Evolutionary conservation across 257 asterid species (phyloP), one percentile per base, ranked within the genome.

Genomic region (Linderniella brevidens): DNA sequence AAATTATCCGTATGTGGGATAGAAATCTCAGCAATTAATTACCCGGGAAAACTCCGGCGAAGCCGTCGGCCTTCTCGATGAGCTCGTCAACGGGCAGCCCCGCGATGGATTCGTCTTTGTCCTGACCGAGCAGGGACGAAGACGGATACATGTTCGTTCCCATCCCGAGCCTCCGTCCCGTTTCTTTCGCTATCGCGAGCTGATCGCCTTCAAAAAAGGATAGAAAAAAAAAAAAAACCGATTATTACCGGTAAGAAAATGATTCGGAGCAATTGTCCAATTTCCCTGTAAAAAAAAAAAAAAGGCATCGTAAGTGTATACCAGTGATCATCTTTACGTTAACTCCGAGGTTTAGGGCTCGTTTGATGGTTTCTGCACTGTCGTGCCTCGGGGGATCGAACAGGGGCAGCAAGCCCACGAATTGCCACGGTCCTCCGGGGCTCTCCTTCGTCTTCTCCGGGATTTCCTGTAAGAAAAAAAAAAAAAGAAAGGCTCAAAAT

Each of bases 31-130:
- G 25, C 25, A 1, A 4, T 4, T 1, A 17, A 8, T 65, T 64
- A 79, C 94, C 92, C 46, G 93, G 94, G 78, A 86, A 86, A 67
- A 86, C 94, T 14, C 96, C 96, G 2, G 96, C 96, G 53, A 86
- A 86, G 40, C 96, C 96, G 50, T 86, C 96, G 5, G 93, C 96
- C 63, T 78, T 78, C 67, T 85, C 96, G 18, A 80, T 85, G 61
- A 85, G 92, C 56, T 86, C 96, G 9, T 81, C 94, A 17, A 86
- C 19, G 0, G 93, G 92, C 63, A 86, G 72, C 12, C 79, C 54
- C 57, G 88, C 83, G 41, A 78, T 70, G 17, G 92, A 58, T 56
- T 67, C 81, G 38, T 82, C 94, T 52, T 66, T 81, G 68, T 68
- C 55, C 50, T 79, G 88, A 52, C 93, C 96, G 4, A 86, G 82